Evolutionary conservation across 1,284 basidiomycete genomes (phyloP).

Genomic region (Bondarzewia mesenterica): DNA sequence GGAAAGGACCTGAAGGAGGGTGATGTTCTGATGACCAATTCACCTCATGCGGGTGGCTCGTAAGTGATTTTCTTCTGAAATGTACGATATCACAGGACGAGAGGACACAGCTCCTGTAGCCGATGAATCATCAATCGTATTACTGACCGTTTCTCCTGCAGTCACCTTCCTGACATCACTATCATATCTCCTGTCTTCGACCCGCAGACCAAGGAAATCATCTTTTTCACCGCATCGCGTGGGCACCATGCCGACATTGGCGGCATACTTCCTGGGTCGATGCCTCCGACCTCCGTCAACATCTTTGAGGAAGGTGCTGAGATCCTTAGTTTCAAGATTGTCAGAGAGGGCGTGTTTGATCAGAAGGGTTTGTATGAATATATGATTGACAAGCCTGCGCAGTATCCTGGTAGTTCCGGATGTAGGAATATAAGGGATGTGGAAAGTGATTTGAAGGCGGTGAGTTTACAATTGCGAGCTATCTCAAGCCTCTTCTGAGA

Average conservation of each 20-base stretch:
- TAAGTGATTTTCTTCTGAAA: conserved; percentile 27
- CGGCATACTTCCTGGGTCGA: conserved; percentile 79
- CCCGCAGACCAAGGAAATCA: conserved; percentile 56
- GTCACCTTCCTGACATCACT: conserved; percentile 82
- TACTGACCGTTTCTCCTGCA: conserved; percentile 18
- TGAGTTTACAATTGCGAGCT: conserved; percentile 23
- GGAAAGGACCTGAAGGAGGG: conserved; percentile 67
- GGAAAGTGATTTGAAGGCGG: conserved; percentile 88
- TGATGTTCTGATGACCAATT: conserved; percentile 89
- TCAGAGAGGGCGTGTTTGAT: conserved; percentile 78
- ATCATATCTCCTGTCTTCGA: conserved; percentile 87
- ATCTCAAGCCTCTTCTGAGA: background rate
- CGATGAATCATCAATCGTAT: no score
- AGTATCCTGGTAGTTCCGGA: conserved; percentile 78
- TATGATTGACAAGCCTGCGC: conserved; percentile 82
- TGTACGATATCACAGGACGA: conserved; percentile 1
- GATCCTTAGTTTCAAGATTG: conserved; percentile 91
- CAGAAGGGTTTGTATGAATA: conserved; percentile 65
- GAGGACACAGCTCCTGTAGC: background rate
- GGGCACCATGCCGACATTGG: conserved; percentile 82
- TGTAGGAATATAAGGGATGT: conserved; percentile 84
- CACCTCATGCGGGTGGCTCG: conserved; percentile 83
- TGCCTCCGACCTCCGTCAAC: conserved; percentile 89
- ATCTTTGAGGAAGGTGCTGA: conserved; percentile 94
- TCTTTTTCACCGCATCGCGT: conserved; percentile 88